These are phyloP conservation scores for Rhododendron ferrugineum DNA, from an alignment of 148 eudicot genomes.

Conservation along the genomic window DNA sequence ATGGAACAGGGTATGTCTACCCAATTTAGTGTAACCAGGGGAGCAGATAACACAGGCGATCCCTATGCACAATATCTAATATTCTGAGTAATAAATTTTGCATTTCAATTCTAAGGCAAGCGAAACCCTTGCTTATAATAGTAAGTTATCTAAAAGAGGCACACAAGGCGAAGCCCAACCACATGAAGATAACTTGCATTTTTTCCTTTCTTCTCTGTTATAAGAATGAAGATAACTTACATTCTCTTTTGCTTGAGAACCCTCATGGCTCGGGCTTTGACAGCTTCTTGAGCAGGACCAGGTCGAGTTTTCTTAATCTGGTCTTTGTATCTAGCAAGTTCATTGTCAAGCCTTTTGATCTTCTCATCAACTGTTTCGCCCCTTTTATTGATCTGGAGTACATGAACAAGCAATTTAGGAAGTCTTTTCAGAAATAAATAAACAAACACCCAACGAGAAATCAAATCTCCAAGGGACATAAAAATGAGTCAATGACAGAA, in stretches of 20 bases:
- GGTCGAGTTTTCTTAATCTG: slow-evolving; percentile 95
- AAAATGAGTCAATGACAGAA: background rate
- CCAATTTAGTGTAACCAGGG: background rate
- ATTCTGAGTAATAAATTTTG: background rate
- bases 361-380: slow-evolving; percentile 92
- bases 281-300: slow-evolving; percentile 97
- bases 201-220: background rate
- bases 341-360: slow-evolving; percentile 87
- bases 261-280: slow-evolving; percentile 94
- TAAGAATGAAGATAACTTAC: slow-evolving; percentile 35
- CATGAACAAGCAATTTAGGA: background rate
- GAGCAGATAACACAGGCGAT: background rate
- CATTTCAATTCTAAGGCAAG: background rate
- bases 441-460: background rate
- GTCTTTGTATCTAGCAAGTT: slow-evolving; percentile 79
- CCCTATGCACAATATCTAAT: background rate
- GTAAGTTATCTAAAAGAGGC: background rate
- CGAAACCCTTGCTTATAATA: background rate
- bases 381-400: slow-evolving; percentile 70
- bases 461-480: background rate
- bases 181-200: slow-evolving; percentile 40
- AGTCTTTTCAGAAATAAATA: background rate
- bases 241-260: slow-evolving; percentile 91
- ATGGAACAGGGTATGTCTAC: background rate
- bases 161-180: background rate